Evolutionary conservation across 306 rosid species (phyloP).

Genomic region (Acacia melanoxylon): DNA sequence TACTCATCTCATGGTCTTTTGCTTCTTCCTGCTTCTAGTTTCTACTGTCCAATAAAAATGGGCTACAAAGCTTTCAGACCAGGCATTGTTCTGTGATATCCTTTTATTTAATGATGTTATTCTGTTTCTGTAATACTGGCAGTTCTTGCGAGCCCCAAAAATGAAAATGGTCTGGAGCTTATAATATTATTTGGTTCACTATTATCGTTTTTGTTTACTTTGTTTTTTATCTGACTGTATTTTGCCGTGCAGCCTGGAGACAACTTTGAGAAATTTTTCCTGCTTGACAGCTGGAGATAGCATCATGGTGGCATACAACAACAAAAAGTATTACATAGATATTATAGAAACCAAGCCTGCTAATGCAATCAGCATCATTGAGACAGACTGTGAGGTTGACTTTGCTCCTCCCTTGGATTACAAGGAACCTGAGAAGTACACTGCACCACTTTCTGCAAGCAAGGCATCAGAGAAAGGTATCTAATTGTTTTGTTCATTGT

Average conservation of each 20-base stretch:
- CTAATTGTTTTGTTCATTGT: conserved; percentile 13
- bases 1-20: not conserved
- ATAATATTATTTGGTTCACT: not conserved
- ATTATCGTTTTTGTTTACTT: not conserved
- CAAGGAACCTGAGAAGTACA: conserved; percentile 89
- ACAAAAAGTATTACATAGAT: conserved; percentile 92
- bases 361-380: conserved; percentile 87
- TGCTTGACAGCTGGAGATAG: conserved; percentile 95
- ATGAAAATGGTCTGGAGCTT: not conserved
- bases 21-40: not conserved
- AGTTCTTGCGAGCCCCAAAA: not conserved
- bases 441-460: conserved; percentile 45
- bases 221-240: conserved; percentile 15
- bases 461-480: conserved; percentile 68
- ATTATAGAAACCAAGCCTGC: conserved; percentile 88
- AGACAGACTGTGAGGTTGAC: conserved; percentile 99
- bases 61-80: not conserved
- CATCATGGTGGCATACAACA: conserved; percentile 98
- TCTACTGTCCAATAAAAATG: not conserved
- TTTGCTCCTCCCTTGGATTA: conserved; percentile 99
- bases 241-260: conserved; percentile 72
- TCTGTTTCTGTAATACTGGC: not conserved
- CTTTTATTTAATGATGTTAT: not conserved
- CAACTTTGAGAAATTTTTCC: conserved; percentile 89
- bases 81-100: not conserved